phyloP scores from a whole-genome alignment of 192 early-diverging fungal species.

The Mortierella antarctica region DNA sequence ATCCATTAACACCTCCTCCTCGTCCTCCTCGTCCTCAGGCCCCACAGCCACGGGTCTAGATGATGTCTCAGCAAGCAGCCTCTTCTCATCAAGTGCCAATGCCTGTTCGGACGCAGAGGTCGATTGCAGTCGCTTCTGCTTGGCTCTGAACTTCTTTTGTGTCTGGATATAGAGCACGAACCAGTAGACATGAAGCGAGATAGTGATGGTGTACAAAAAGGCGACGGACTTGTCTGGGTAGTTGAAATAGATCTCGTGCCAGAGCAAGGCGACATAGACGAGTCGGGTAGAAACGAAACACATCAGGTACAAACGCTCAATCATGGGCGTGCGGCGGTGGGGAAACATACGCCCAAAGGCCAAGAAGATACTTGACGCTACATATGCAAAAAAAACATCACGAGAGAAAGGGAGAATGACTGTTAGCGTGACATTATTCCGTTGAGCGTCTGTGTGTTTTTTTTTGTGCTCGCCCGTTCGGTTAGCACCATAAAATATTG shows the following conservation, averaged over 20 bases:
- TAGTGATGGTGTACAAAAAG: slow-evolving; percentile 39
- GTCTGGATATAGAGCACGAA: slow-evolving; percentile 40
- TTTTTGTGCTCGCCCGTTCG: too few species aligned
- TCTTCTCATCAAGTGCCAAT: too few species aligned
- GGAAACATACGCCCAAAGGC: slow-evolving; percentile 49
- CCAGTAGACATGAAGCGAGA: slow-evolving; percentile 44
- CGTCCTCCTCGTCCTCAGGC: not conserved
- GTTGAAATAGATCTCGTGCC: slow-evolving; percentile 50
- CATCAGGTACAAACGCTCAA: slow-evolving; percentile 25
- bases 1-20: too few species aligned
- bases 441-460: too few species aligned
- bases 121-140: slow-evolving; percentile 19
- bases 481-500: not conserved
- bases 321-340: slow-evolving; percentile 23
- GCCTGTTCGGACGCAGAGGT: too few species aligned
- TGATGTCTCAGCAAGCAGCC: not conserved
- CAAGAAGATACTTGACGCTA: slow-evolving; percentile 50
- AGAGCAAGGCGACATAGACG: slow-evolving; percentile 35
- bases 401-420: not conserved
- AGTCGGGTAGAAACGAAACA: slow-evolving; percentile 33
- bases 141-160: slow-evolving; percentile 18
- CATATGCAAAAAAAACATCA: not conserved
- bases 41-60: not conserved
- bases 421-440: not conserved
- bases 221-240: slow-evolving; percentile 50